Percentiles rank a stretch among this genome's conserved stretches.
phyloP scores from a whole-genome alignment of 2,329 filamentous ascomycete species.

The Fonsecaea monophora region DNA sequence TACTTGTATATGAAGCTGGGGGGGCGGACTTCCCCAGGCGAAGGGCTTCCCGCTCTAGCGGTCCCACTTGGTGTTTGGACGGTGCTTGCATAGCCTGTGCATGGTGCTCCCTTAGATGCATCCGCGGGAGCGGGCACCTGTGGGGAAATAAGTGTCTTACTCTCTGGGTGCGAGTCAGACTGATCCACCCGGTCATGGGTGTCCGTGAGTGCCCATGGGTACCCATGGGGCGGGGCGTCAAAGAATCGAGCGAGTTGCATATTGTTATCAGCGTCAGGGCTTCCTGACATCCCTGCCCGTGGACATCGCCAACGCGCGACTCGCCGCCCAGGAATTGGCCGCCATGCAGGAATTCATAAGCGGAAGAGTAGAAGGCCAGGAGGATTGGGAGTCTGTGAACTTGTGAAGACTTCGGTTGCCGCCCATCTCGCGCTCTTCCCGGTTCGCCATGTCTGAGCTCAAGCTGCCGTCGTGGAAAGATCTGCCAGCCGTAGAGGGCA shows the following conservation, averaged over 20 bases:
- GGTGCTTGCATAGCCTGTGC: not conserved
- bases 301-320: not conserved
- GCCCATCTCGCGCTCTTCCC: not conserved
- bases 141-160: constrained; percentile 2
- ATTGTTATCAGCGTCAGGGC: constrained; percentile 7
- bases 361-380: not conserved
- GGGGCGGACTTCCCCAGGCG: not conserved
- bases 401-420: not conserved
- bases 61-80: not conserved
- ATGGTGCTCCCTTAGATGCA: constrained; percentile 4
- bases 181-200: not conserved
- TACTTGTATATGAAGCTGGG: constrained; percentile 2
- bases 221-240: not conserved
- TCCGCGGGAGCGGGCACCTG: constrained; percentile 2
- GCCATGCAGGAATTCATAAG: constrained; percentile 1
- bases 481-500: constrained; percentile 9
- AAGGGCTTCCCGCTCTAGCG: not conserved
- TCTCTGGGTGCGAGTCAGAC: not conserved
- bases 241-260: constrained; percentile 2
- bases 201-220: not conserved
- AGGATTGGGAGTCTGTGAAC: not conserved
- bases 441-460: constrained; percentile 39
- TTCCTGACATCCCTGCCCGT: not conserved
- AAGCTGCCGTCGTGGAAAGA: constrained; percentile 18
- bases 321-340: not conserved